Base-by-base conservation (phyloP, 1,139 yeast genomes). In the Debaryomyces psychrophilus region DNA sequence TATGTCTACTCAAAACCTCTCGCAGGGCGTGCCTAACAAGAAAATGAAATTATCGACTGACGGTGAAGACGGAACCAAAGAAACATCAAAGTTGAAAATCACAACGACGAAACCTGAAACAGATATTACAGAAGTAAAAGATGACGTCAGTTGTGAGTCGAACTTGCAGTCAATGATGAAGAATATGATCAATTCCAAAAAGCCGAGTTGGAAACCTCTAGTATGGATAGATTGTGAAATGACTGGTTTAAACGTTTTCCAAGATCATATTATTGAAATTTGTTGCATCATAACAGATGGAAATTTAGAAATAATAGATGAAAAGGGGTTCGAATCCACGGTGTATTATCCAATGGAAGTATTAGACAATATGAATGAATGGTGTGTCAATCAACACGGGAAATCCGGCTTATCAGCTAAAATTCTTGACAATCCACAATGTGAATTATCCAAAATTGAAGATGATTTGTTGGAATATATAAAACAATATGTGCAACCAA, bases 271-370 rank as follows among this genome's bases (percentile, higher is more conserved):
- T 56, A 88, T 95, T 52, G 99, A 95, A 65, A 83, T 95, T 27
- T 90, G 98, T 62, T 90, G 97, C 62, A 70, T 92, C 31, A 73
- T 95, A 43, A 93, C 99, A 1, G 96, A 93, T 60, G 90, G 87
- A 7, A 68, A 88, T 48, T 73, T 93, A 53, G 79, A 87, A 46
- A 57, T 87, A 2, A 67, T 90, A 2, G 95, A 87, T 48, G 76
- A 73, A 22, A 63, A 65, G 2, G 95, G 93, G 1, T 93, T 83
- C 61, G 97, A 92, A 59, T 81, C 90, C 18, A 90, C 90, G 1
- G 76, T 93, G 11, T 90, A 87, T 60, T 84, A 80, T 53, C 86
- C 88, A 15, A 73, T 82, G 50, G 69, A 68, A n/a, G 73, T 76
- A 1, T 69, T 92, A 74, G 88, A 84, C 54, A 58, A 63, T 7